phyloP scores from a whole-genome alignment of 2,329 filamentous ascomycete species.

The Tolypocladium sp. region DNA sequence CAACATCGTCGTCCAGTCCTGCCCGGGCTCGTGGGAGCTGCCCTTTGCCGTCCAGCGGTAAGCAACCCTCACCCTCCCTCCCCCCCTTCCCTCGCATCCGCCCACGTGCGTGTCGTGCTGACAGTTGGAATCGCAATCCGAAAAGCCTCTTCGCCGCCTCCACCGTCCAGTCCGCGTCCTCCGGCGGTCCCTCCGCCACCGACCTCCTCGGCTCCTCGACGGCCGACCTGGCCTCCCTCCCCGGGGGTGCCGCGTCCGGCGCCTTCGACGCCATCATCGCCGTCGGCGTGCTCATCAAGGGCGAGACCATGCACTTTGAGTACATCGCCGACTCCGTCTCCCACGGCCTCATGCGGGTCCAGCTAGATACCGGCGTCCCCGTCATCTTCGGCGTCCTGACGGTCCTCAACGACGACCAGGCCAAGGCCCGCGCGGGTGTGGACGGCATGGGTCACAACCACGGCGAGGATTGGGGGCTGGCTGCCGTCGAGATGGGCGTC shows the following conservation, averaged over 20 bases:
- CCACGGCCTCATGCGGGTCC: slow-evolving; percentile 88
- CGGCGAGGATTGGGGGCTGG: slow-evolving; percentile 90
- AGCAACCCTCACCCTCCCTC: slow-evolving; percentile 11
- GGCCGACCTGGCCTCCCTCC: slow-evolving; percentile 52
- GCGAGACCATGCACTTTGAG: slow-evolving; percentile 98
- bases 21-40: slow-evolving; percentile 91
- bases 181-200: slow-evolving; percentile 55
- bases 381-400: slow-evolving; percentile 91
- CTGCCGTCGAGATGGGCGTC: slow-evolving; percentile 85
- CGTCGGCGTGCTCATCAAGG: slow-evolving; percentile 94
- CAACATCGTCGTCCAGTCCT: slow-evolving; percentile 83
- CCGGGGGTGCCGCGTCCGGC: slow-evolving; percentile 33
- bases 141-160: slow-evolving; percentile 73
- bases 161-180: slow-evolving; percentile 67
- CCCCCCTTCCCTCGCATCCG: background rate
- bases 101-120: slow-evolving; percentile 8
- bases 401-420: slow-evolving; percentile 81
- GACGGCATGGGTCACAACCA: slow-evolving; percentile 70
- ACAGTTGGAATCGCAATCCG: slow-evolving; percentile 1
- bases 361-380: slow-evolving; percentile 79
- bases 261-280: slow-evolving; percentile 93
- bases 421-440: slow-evolving; percentile 72
- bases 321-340: slow-evolving; percentile 91
- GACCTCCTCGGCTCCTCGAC: slow-evolving; percentile 66
- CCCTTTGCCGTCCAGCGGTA: slow-evolving; percentile 84